Evolutionary conservation across 352 stramenopile genomes (phyloP).

Genomic region (Lagenidium sp.): DNA sequence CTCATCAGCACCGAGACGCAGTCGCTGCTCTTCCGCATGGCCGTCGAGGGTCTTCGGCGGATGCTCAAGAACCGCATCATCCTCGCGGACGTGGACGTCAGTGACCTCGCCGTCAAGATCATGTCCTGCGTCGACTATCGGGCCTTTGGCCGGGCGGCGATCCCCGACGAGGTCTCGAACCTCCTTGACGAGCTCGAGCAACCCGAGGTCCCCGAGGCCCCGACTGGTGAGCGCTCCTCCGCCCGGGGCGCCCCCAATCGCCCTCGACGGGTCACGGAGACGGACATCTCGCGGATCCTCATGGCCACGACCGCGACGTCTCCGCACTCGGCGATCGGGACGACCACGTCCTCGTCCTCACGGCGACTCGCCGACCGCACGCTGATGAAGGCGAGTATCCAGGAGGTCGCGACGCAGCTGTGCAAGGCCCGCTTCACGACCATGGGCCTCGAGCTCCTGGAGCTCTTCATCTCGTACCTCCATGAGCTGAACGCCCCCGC

Average conservation of each 20-base stretch:
- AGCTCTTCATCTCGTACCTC: conserved; percentile 60
- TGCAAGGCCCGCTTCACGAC: conserved; percentile 64
- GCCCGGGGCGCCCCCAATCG: too few relatives aligned
- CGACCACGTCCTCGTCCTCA: neutral
- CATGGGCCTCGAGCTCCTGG: conserved; percentile 62
- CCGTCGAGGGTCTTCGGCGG: conserved; percentile 46
- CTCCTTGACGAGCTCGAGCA: conserved; percentile 6
- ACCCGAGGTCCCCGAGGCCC: neutral
- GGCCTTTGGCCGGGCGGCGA: conserved; percentile 68
- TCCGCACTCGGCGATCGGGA: neutral
- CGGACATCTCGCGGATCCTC: conserved; percentile 8
- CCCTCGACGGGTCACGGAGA: conserved; percentile 4
- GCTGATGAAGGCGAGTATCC: conserved; percentile 16
- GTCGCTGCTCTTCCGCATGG: conserved; percentile 60
- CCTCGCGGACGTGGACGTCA: conserved; percentile 79
- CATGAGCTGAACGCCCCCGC: conserved; percentile 25
- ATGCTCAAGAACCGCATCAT: conserved; percentile 82
- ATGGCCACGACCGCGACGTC: neutral
- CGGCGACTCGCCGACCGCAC: conserved; percentile 2
- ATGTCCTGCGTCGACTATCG: conserved; percentile 77
- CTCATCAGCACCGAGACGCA: conserved; percentile 70
- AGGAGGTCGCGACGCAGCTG: conserved; percentile 25
- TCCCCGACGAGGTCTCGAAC: conserved; percentile 37
- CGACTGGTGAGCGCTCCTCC: too few relatives aligned
- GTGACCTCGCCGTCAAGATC: conserved; percentile 66